Evolutionary conservation across 1,284 basidiomycete genomes (phyloP), one percentile per base, ranked within the genome.

Genomic region (Moniliella sp.): DNA sequence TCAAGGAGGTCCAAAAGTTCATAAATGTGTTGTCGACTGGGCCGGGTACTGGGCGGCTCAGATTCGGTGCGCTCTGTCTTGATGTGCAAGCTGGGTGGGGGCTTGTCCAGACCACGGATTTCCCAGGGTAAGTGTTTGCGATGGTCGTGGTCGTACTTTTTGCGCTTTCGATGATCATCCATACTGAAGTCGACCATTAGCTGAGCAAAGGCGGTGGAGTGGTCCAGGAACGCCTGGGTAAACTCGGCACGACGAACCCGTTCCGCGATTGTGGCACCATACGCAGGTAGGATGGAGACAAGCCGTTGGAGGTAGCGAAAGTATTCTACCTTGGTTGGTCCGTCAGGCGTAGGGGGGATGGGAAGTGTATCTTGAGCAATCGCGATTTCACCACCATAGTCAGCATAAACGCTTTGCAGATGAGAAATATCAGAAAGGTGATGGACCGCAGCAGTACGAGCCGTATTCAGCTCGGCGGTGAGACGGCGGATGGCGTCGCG

Each of bases 211-310:
- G 40, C 35, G 30, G 55, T 48, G 3, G 48, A 45, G 25, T 50
- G 46, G 23, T 31, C 31, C 7, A 57, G 32, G 31, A 55, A 56
- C 25, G 41, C 36, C 11, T 34, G 38, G 3, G 41, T 40, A 58
- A 88, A 93, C 56, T 88, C 81, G 41, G 78, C 78, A 33, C 88
- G 66, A 34, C 86, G 67, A 0, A 88, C 78, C 21, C 88, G 74
- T 62, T 97, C 88, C 8, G 88, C 69, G 1, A 93, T 69, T 0
- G 84, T 83, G 1, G 82, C 78, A 0, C 81, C 79, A 59, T 97
- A 97, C 0, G 81, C 82, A 52, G 82, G 84, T 1, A 88, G 63
- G 71, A 94, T 79, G 35, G 72, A 75, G 51, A 91, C 82, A 23
- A 94, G 65, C 9, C 86, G 69, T 33, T 77, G 72, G 9, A 94